Evolutionary conservation across 139 green algal species (phyloP), one percentile per base, ranked within the genome.

Genomic region (Chlorella sorokiniana): DNA sequence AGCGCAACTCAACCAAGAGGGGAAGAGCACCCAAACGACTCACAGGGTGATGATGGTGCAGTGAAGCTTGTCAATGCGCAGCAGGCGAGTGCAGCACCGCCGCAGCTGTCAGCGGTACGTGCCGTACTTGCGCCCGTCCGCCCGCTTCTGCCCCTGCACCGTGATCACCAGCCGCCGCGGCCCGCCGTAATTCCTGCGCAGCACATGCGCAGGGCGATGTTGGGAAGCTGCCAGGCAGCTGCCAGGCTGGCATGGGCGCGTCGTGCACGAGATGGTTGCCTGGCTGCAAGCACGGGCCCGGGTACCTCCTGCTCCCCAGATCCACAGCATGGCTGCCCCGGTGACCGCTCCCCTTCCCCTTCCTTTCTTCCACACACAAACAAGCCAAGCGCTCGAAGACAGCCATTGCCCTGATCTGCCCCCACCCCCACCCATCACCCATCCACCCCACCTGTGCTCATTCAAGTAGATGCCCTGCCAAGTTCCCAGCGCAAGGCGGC

Each of bases 391-490:
- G n/a, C n/a, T n/a, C n/a, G n/a, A n/a, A n/a, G n/a, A n/a, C n/a
- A n/a, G n/a, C n/a, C n/a, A n/a, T n/a, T n/a, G n/a, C n/a, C n/a
- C n/a, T n/a, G n/a, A n/a, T n/a, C n/a, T n/a, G n/a, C n/a, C n/a
- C n/a, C n/a, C n/a, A n/a, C n/a, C n/a, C n/a, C n/a, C n/a, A n/a
- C n/a, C n/a, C n/a, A n/a, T n/a, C n/a, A n/a, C n/a, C 16, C 14
- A 25, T 59, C 16, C 31, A 3, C 7, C 69, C 8, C 42, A 56
- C 41, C 89, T 72, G 59, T 95, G 92, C 78, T 96, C 93, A 64
- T 94, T 94, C 18, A 96, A 64, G 71, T 96, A 96, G 33, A 96
- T 92, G 51, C 93, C 93, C 61, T 95, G 92, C 91, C 92, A 96
- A 23, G 86, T 96, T 20, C 93, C 93, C 37, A 96, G 81, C 0